Base-by-base conservation (phyloP, 2,329 filamentous ascomycete species). In the Aciculosporium take region DNA sequence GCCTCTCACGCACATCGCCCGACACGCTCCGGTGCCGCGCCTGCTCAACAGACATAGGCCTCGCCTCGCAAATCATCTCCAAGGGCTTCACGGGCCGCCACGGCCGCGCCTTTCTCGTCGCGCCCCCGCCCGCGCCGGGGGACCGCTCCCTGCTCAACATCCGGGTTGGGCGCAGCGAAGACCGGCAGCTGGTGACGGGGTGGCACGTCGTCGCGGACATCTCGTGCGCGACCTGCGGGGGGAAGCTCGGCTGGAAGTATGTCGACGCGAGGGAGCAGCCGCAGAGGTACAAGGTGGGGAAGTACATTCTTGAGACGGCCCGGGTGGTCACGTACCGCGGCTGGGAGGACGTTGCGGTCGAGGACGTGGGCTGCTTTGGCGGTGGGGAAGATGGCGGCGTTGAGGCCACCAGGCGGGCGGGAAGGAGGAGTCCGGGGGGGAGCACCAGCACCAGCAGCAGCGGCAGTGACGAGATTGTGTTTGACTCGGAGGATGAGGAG, bases 241-340 rank as follows among this genome's bases (percentile, higher is more conserved):
- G 61, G 39, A 72, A 72, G 50, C 53, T 82, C 7, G 78, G 78
- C 15, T 82, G 78, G 78, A 81, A 81, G 56, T 82, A 82, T 51
- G 66, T 81, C 33, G 72, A 78, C 53, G 76, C 77, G 2, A 68
- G 67, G 45, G 72, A 80, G 49, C 52, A 62, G 42, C 59, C 64
- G 36, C 78, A 81, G 55, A 69, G 67, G 53, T 82, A 82, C 64
- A 82, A 82, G 58, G 66, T 81, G 38, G 76, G 76, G 49, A 81
- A 81, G 56, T 81, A 74, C 53, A 81, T 81, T 24, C 56, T 82
- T 30, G 78, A 82, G 61, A 74, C 70, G 30, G 68, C 71, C 54
- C 62, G 73, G 40, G 70, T 79, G 13, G 64, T 72, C 20, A 62
- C 66, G 10, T 63, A 65, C 35, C 64, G 66, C 27, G 62, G 57